Evolutionary conservation across 495 filamentous ascomycete genomes (phyloP).

Genomic region (Talaromyces proteolyticus): DNA sequence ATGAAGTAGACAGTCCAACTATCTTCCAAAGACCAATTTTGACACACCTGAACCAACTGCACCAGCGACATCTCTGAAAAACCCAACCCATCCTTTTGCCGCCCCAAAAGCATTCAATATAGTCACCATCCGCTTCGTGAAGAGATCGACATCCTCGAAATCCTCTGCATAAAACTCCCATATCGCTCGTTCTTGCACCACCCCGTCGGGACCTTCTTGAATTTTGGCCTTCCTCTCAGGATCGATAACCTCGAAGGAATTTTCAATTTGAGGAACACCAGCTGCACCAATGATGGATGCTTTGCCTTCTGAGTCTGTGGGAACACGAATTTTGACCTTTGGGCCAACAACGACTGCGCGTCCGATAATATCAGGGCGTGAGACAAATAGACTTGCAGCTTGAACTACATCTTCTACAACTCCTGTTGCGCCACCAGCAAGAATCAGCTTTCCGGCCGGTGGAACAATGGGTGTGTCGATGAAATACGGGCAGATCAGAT

Average conservation of each 20-base stretch:
- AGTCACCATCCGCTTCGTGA: constrained; percentile 36
- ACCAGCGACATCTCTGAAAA: constrained; percentile 35
- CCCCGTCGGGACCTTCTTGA: constrained; percentile 4
- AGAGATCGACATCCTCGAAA: constrained; percentile 47
- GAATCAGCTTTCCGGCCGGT: constrained; percentile 26
- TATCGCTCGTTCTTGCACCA: constrained; percentile 30
- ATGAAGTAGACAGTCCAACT: too few species aligned
- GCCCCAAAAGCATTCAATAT: constrained; percentile 39
- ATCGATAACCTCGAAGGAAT: background rate
- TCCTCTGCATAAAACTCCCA: constrained; percentile 57
- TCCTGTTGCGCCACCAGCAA: constrained; percentile 48
- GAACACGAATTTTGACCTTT: constrained; percentile 27
- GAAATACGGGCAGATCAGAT: constrained; percentile 60
- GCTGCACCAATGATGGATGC: background rate
- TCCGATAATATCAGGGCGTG: constrained; percentile 44
- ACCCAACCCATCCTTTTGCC: constrained; percentile 44
- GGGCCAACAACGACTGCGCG: constrained; percentile 51
- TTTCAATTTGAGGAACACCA: background rate
- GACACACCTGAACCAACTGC: constrained; percentile 3
- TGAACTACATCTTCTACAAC: constrained; percentile 51
- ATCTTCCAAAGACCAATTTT: background rate
- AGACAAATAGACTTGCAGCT: constrained; percentile 36
- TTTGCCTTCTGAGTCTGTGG: background rate
- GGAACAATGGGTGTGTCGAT: constrained; percentile 56
- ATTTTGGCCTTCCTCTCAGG: background rate